Base-by-base conservation (phyloP, 495 filamentous ascomycete species). In the Penicillium malachiteum region DNA sequence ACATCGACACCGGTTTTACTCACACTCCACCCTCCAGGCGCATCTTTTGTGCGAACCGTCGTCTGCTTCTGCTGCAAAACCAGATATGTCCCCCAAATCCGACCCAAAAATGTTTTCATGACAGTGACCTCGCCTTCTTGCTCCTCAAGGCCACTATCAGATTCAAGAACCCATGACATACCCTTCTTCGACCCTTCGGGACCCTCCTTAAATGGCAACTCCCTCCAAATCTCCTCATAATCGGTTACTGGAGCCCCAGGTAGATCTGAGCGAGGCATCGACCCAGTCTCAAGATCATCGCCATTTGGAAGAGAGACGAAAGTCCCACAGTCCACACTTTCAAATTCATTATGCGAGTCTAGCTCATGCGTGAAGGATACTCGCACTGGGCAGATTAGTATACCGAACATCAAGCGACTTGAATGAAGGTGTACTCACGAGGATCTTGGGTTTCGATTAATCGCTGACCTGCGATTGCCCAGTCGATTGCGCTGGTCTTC, bases 151-250 rank as follows among this genome's bases (percentile, higher is more conserved):
- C 50, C 43, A 11, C 47, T 50, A 49, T 65, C 59, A 41, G 66
- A 70, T 47, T 76, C 72, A 1, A 76, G 51, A 40, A 75, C 58
- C 71, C 72, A 76, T 0, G 72, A 76, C 3, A 72, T 35, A 5
- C 68, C 67, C 26, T 50, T 53, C 0, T 50, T 16, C 1, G 44
- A 9, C 0, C 69, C 73, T 12, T 68, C 67, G 2, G 64, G 58
- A 0, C 64, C 67, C 11, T 52, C 48, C 11, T 53, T 51, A 18
- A 72, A 72, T 13, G 56, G 41, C 30, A 77, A 45, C 42, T 71
- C 67, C 35, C 71, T 60, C 74, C 74, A 77, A 0, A 75, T 60
- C 52, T 77, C 74, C 45, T 73, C 71, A 47, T 76, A 76, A 14
- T 69, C 64, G 0, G 59, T 58, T 9, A 70, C 55, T 5, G 73